These are phyloP conservation scores for Mycosarcoma mackinlayi DNA, from an alignment of 1,284 basidiomycete genomes.

Conservation along the genomic window DNA sequence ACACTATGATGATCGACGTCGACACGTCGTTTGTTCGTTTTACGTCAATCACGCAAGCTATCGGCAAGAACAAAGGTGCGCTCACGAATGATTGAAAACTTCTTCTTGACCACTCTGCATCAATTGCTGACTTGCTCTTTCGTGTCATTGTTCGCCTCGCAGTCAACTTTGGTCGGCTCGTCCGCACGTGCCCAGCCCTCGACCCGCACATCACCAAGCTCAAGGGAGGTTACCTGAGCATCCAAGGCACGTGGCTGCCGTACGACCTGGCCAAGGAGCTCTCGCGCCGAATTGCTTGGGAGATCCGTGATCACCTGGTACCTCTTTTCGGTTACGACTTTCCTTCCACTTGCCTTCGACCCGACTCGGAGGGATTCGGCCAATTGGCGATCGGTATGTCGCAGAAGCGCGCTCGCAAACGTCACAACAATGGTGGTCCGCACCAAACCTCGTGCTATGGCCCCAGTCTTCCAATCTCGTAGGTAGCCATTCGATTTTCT, in stretches of 20 bases:
- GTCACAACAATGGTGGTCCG: conserved; percentile 40
- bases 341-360: conserved; percentile 41
- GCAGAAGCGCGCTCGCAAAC: conserved; percentile 41
- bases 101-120: too few species aligned
- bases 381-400: conserved; percentile 44
- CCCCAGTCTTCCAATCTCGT: conserved; percentile 39
- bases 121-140: neutral
- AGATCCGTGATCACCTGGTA: conserved; percentile 48
- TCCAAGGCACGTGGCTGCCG: conserved; percentile 55
- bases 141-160: neutral
- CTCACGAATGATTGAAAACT: too few species aligned
- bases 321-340: conserved; percentile 53
- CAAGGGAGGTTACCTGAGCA: conserved; percentile 55
- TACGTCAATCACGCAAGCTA: conserved; percentile 53
- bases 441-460: conserved; percentile 52
- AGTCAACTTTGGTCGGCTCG: conserved; percentile 48
- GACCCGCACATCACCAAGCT: conserved; percentile 49
- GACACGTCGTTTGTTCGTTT: conserved; percentile 52
- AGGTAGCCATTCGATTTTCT: conserved; percentile 3
- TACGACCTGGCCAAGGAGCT: conserved; percentile 50
- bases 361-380: conserved; percentile 50
- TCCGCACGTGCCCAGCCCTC: conserved; percentile 38
- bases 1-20: conserved; percentile 53
- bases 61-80: conserved; percentile 48
- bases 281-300: conserved; percentile 49